These are phyloP conservation scores for Omphalotus guepiniiformis DNA, from an alignment of 768 basidiomycete species.

Conservation along the genomic window DNA sequence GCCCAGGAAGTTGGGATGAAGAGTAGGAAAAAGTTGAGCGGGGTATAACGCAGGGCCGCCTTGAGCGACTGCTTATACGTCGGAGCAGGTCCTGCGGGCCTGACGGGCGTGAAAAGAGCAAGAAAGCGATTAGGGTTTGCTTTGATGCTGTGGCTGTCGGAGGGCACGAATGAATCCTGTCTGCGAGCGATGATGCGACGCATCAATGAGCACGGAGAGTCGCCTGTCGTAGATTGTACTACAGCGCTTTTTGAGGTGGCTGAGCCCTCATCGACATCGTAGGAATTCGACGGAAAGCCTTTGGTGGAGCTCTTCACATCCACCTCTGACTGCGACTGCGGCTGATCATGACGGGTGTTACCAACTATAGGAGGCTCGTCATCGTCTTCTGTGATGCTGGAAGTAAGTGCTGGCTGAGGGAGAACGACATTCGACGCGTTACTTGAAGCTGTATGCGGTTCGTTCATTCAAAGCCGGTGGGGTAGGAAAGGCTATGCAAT, in stretches of 20 bases:
- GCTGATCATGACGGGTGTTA: constrained; percentile 9
- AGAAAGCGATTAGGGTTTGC: too few species aligned
- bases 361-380: constrained; percentile 43
- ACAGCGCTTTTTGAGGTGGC: neutral
- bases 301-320: constrained; percentile 23
- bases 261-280: neutral
- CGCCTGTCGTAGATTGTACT: neutral
- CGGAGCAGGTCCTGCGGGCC: constrained; percentile 30
- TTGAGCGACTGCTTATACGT: constrained; percentile 29
- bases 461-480: constrained; percentile 44
- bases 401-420: constrained; percentile 27
- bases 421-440: constrained; percentile 26
- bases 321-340: constrained; percentile 17
- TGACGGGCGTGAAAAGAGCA: constrained; percentile 27
- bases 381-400: constrained; percentile 35
- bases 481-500: too few species aligned
- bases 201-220: neutral
- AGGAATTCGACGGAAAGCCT: neutral
- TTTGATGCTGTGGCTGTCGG: constrained; percentile 20
- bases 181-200: neutral
- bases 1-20: constrained; percentile 52
- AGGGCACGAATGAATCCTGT: constrained; percentile 1
- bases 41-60: constrained; percentile 29
- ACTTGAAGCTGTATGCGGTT: constrained; percentile 24
- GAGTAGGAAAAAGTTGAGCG: constrained; percentile 38